A percentile compares a stretch with the other conserved stretches of the same genome.
Evolutionary conservation across 345 rosid genomes (phyloP).

Genomic region (Eucalyptus brandiana): DNA sequence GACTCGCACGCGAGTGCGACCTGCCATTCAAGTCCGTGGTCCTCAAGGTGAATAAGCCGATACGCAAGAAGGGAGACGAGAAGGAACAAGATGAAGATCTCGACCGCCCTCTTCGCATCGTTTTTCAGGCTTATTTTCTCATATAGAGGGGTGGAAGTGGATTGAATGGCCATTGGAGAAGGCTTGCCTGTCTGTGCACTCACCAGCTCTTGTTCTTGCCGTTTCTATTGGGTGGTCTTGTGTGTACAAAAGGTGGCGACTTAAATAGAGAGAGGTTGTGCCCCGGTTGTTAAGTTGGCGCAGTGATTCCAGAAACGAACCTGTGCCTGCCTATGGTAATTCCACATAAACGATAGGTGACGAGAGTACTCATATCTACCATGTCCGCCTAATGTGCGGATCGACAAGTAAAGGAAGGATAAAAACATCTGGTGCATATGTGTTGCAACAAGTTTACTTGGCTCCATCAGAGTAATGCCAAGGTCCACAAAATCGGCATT

Average conservation of each 20-base stretch:
- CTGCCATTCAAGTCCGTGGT: conserved; percentile 40
- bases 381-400: neutral
- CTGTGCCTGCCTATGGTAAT: neutral
- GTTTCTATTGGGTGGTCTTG: neutral
- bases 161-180: neutral
- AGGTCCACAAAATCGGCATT: neutral
- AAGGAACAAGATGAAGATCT: conserved; percentile 14
- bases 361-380: neutral
- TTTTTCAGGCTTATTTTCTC: conserved; percentile 7
- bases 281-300: neutral
- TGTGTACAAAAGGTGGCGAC: neutral
- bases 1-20: conserved; percentile 59
- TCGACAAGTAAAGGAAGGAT: neutral
- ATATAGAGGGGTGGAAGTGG: conserved; percentile 4
- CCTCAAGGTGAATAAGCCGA: conserved; percentile 11
- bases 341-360: neutral
- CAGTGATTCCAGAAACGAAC: neutral
- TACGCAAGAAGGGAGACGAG: conserved; percentile 19
- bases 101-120: conserved; percentile 8
- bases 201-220: neutral
- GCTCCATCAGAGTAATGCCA: neutral
- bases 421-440: neutral
- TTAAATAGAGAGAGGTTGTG: neutral
- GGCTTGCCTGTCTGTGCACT: neutral
- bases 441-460: neutral